Evolutionary conservation across 371 early-diverging fungal genomes (phyloP), one percentile per base, ranked within the genome.

Genomic region (Funneliformis caledonium): DNA sequence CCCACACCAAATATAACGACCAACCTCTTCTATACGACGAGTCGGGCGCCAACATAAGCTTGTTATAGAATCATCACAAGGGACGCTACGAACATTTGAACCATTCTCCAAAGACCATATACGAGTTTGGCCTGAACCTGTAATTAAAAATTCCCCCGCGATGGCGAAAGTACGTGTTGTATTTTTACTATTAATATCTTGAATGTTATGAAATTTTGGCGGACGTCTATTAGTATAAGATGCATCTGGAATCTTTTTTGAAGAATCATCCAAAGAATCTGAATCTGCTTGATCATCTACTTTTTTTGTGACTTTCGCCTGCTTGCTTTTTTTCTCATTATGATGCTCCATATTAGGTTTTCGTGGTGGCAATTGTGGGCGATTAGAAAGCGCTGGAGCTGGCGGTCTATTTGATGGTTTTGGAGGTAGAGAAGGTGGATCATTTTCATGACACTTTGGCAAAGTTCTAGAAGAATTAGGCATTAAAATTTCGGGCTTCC

Each of bases 1-100:
- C 1, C 90, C 90, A 14, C 87, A 87, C 93, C 93, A 93, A 8
- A 92, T 62, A 81, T 86, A 90, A 8, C 86, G 81, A 1, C 91
- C 92, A 64, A 90, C 89, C 43, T 91, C 85, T 14, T 78, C 81
- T 9, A 87, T 81, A 0, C 75, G 69, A 26, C 81, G 81, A 4
- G 85, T 73, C 8, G 90, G 90, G 11, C 85, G 85, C 75, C 89
- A 84, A n/a, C 31, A 50, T 42, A 81, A 37, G 26, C 69, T n/a
- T 22, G 76, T 80, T 4, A 80, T 78, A 22, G 56, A 61, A 31
- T 82, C 78, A 31, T 64, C 78, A 50, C 68, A 69, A 52, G 78
- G 31, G n/a, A 78, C 68, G n/a, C 69, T 42, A 8, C 33, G 31
- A 14, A 2, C 11, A 68, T 68, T 78, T 68, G 45, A 37, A 16